Percentiles rank a stretch among this genome's conserved stretches.
Conservation (phyloP, 2,329 filamentous ascomycete genomes). For the Cladosporium sp. region DNA sequence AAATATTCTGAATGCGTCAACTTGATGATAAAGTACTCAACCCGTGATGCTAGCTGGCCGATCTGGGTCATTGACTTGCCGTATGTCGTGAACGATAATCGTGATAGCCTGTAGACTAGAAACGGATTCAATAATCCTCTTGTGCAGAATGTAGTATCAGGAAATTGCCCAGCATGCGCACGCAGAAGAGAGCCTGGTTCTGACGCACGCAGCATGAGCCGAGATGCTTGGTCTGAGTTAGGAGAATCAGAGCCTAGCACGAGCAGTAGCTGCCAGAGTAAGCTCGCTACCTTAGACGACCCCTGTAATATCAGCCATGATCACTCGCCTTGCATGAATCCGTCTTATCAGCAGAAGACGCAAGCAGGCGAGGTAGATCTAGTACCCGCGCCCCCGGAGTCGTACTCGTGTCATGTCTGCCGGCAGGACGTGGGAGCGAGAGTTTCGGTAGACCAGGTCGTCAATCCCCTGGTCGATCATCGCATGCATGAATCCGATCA, state of each 20-base stretch:
- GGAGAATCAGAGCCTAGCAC: neutral
- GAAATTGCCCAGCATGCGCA: neutral
- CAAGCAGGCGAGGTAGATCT: neutral
- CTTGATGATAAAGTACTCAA: no score
- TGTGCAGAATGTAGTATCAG: neutral
- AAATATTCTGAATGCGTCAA: no score
- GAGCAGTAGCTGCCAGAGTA: neutral
- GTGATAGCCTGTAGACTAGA: neutral
- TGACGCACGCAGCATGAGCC: neutral
- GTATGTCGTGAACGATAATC: neutral
- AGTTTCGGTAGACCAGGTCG: neutral
- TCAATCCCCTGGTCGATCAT: constrained; percentile 12
- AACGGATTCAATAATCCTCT: neutral
- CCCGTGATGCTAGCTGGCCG: neutral
- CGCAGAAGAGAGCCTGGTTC: neutral
- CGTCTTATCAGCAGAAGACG: neutral
- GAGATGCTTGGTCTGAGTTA: neutral
- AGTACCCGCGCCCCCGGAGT: neutral
- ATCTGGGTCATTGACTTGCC: neutral
- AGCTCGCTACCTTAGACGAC: neutral
- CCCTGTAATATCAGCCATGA: neutral
- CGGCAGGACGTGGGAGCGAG: neutral
- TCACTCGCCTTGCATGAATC: neutral
- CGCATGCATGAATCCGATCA: neutral
- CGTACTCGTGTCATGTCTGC: neutral